Conservation (phyloP, 345 rosid genomes). For the Citrus trifoliata region DNA sequence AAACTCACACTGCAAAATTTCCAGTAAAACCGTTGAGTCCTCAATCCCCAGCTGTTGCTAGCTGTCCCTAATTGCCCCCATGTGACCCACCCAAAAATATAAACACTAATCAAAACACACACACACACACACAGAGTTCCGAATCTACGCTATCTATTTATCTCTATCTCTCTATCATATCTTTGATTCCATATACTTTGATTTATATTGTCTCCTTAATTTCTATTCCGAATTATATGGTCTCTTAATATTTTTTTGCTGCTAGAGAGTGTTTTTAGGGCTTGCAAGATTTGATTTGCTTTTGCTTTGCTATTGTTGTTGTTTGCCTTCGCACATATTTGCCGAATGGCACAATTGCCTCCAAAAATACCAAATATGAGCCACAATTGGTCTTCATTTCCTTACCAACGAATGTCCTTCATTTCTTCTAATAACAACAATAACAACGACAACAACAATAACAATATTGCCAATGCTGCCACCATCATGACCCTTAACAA, state of each 20-base stretch:
- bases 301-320: neutral
- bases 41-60: slow-evolving; percentile 51
- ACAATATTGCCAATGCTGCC: slow-evolving; percentile 9
- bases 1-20: slow-evolving; percentile 20
- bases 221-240: neutral
- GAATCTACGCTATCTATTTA: neutral
- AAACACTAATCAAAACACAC: neutral
- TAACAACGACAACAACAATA: neutral
- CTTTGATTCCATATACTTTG: neutral
- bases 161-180: neutral
- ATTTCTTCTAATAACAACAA: neutral
- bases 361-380: slow-evolving; percentile 53
- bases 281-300: neutral
- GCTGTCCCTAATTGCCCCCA: slow-evolving; percentile 51
- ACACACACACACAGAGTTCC: neutral
- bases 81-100: slow-evolving; percentile 34
- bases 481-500: slow-evolving; percentile 5
- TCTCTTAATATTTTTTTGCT: neutral
- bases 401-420: slow-evolving; percentile 41
- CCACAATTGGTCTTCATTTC: slow-evolving; percentile 54
- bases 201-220: neutral
- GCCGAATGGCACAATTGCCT: slow-evolving; percentile 56
- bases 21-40: slow-evolving; percentile 18
- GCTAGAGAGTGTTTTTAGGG: slow-evolving; percentile 11
- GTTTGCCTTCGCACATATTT: neutral